Evolutionary conservation across 345 rosid species (phyloP).

Genomic region (Gynandropsis gynandra): DNA sequence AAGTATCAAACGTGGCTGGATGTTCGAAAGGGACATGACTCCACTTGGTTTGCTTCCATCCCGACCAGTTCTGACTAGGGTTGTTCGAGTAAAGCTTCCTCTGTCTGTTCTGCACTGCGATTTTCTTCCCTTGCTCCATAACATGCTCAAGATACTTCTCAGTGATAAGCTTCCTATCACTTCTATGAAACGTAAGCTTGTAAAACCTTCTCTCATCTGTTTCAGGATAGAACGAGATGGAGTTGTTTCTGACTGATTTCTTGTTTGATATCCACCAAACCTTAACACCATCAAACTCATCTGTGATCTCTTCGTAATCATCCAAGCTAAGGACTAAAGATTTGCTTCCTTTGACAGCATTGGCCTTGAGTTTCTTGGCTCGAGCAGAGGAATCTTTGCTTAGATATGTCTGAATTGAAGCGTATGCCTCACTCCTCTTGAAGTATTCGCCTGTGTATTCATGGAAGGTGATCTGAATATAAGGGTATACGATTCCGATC

Average conservation of each 20-base stretch:
- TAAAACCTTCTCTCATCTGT: conserved; percentile 32
- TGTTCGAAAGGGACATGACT: conserved; percentile 37
- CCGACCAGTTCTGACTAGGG: conserved; percentile 20
- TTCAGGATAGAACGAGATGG: too few species aligned
- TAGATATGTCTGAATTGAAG: conserved; percentile 38
- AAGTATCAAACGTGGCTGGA: conserved; percentile 51
- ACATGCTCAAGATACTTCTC: conserved; percentile 30
- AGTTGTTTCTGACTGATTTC: too few species aligned
- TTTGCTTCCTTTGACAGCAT: conserved; percentile 31
- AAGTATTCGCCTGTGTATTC: conserved; percentile 34
- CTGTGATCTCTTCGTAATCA: conserved; percentile 38
- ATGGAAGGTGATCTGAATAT: conserved; percentile 35
- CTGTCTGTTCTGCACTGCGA: conserved; percentile 30
- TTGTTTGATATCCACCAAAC: conserved; percentile 46
- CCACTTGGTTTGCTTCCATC: conserved; percentile 27
- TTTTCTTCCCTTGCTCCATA: conserved; percentile 34
- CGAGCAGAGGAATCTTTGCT: conserved; percentile 26
- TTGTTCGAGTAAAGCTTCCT: conserved; percentile 45
- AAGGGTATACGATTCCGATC: conserved; percentile 29
- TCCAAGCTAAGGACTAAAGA: conserved; percentile 40
- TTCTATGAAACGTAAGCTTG: conserved; percentile 39
- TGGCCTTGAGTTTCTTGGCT: conserved; percentile 49
- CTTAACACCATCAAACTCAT: conserved; percentile 33
- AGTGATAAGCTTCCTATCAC: conserved; percentile 32
- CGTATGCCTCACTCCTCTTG: conserved; percentile 31